A percentile compares a stretch with the other conserved stretches of the same genome.
phyloP scores from a whole-genome alignment of 495 filamentous ascomycete genomes.

The Astrocystis sublimbata region DNA sequence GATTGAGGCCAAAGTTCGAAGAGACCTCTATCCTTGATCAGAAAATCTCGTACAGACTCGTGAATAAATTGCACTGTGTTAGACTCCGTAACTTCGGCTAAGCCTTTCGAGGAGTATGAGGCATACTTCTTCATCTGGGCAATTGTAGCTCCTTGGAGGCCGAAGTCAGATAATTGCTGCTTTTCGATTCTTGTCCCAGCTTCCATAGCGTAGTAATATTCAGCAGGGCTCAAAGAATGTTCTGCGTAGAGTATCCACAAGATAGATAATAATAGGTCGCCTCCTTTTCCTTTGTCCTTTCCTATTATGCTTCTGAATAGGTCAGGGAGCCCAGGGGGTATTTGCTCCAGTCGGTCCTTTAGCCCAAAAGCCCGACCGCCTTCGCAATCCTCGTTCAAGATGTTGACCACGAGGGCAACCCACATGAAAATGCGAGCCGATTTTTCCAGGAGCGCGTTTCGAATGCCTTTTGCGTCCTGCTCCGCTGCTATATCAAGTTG shows the following conservation, averaged over 20 bases:
- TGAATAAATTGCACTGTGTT: conserved; percentile 43
- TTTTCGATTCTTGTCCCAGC: no score
- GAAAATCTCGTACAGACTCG: conserved; percentile 44
- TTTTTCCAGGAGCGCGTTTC: conserved; percentile 1
- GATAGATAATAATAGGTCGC: conserved; percentile 37
- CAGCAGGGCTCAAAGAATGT: conserved; percentile 30
- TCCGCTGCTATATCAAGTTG: conserved; percentile 14
- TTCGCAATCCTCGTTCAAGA: conserved; percentile 37
- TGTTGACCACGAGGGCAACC: conserved; percentile 36
- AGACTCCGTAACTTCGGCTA: conserved; percentile 33
- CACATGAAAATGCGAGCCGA: conserved; percentile 35
- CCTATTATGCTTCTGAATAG: conserved; percentile 42
- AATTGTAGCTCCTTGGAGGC: conserved; percentile 10
- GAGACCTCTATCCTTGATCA: conserved; percentile 14
- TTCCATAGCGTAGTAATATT: conserved; percentile 42
- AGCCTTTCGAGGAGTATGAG: conserved; percentile 39
- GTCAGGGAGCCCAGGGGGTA: conserved; percentile 35
- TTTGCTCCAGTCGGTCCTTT: conserved; percentile 27
- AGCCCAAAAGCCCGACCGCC: conserved; percentile 24
- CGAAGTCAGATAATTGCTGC: not conserved
- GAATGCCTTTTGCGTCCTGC: not conserved
- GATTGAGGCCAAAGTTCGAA: not conserved
- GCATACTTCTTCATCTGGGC: conserved; percentile 2
- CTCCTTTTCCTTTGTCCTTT: conserved; percentile 27
- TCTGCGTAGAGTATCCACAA: conserved; percentile 44